A percentile compares a stretch with the other conserved stretches of the same genome.
These are phyloP conservation scores for Pseudozyma tsukubaensis DNA, from an alignment of 1,284 basidiomycete genomes.

Conservation along the genomic window DNA sequence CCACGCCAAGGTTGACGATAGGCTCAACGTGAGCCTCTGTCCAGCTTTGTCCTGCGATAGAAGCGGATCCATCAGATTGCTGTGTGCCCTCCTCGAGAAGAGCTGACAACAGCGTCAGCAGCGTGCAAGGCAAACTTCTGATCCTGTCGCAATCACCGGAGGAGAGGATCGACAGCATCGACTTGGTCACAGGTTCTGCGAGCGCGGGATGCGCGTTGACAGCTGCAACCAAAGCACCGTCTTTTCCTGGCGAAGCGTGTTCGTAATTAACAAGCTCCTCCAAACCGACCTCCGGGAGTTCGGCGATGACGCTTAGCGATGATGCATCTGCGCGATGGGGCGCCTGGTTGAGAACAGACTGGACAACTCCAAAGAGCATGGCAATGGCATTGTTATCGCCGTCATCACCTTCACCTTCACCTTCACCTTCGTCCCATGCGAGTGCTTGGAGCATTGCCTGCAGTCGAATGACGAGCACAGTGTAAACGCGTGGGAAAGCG, in stretches of 20 bases:
- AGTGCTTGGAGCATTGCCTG: conserved; percentile 9
- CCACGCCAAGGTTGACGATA: conserved; percentile 4
- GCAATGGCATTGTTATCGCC: background rate
- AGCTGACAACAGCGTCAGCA: conserved; percentile 27
- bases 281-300: conserved; percentile 6
- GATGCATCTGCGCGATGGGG: conserved; percentile 7
- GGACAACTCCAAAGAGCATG: conserved; percentile 16
- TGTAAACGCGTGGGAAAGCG: conserved; percentile 5
- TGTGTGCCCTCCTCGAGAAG: conserved; percentile 14
- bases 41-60: conserved; percentile 11
- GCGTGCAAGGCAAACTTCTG: conserved; percentile 14
- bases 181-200: conserved; percentile 8
- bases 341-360: conserved; percentile 14
- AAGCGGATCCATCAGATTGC: background rate
- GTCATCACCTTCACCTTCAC: background rate
- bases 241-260: conserved; percentile 6
- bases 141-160: background rate
- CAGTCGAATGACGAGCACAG: background rate
- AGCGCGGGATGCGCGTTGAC: conserved; percentile 20
- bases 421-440: background rate
- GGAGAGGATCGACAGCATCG: conserved; percentile 7
- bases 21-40: conserved; percentile 11
- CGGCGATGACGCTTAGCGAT: background rate
- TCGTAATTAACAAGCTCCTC: background rate
- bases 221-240: conserved; percentile 34